Evolutionary conservation across 2,329 filamentous ascomycete species (phyloP), one percentile per base, ranked within the genome.

Genomic region (Coniochaeta sp.): DNA sequence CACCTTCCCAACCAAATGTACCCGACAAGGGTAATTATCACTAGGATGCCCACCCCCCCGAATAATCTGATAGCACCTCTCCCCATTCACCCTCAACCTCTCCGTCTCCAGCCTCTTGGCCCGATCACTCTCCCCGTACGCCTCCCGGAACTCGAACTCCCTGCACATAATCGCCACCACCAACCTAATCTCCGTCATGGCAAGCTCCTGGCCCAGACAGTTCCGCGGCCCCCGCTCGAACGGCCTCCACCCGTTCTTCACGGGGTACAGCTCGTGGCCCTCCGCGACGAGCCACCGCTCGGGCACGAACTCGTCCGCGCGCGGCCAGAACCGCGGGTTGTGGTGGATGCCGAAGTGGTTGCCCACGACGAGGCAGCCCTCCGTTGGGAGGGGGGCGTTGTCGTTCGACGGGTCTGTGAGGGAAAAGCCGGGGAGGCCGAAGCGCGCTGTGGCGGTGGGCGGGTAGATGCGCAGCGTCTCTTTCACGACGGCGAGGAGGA

Each of bases 141-240:
- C 67, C 26, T 69, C 65, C 46, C 68, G 63, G 40, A 83, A 73
- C 30, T 82, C 77, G 35, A 81, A 78, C 12, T 69, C 68, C 26
- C 77, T 60, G 1, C 75, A 60, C 1, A 73, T 70, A 56, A 81
- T 64, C 3, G 76, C 71, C 12, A 79, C 57, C 4, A 76, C 71
- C 48, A 77, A 66, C 53, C 72, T 73, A 22, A 76, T 66, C 63
- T 82, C 74, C 31, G 77, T 67, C 61, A 78, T 70, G 3, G 75
- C 80, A 45, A 83, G 64, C 54, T 78, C 73, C 62, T 82, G 74
- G 0, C 79, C 81, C 28, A 83, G 74, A 54, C 80, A 84, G 42
- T 74, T 76, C 9, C 80, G 62, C 3, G 74, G 73, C 0, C 79
- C 79, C 18, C 74, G 67, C 40, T 73, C 72, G 59, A 83, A 84